These are phyloP conservation scores for Solanum chilense DNA, from an alignment of 257 asterid species.

Conservation along the genomic window DNA sequence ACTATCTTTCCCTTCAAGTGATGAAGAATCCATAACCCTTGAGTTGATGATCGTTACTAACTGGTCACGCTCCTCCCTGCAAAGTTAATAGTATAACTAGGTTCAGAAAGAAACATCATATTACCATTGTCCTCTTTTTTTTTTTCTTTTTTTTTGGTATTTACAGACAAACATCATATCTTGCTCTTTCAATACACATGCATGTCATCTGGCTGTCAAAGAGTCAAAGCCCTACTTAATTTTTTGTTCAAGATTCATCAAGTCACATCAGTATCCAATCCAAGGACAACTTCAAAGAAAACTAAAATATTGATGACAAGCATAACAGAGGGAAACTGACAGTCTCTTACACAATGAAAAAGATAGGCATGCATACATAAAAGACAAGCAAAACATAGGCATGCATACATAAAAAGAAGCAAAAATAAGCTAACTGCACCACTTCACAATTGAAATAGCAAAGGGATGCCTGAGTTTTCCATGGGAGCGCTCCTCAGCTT, in stretches of 20 bases:
- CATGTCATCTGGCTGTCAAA: background rate
- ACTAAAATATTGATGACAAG: background rate
- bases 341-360: background rate
- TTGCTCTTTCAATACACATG: background rate
- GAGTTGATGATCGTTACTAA: conserved; percentile 49
- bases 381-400: background rate
- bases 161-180: background rate
- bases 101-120: background rate
- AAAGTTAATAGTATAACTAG: background rate
- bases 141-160: background rate
- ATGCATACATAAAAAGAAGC: background rate
- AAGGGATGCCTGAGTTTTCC: background rate
- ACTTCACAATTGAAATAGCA: background rate
- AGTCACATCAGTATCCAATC: background rate
- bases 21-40: conserved; percentile 41
- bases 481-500: background rate
- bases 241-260: background rate
- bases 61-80: conserved; percentile 75
- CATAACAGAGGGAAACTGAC: background rate
- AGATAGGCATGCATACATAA: background rate
- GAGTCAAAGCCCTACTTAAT: background rate
- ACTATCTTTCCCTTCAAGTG: conserved; percentile 25
- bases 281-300: background rate
- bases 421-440: background rate
- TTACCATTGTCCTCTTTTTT: background rate